phyloP scores from a whole-genome alignment of 352 stramenopile species.

The Aphanomyces euteiches region DNA sequence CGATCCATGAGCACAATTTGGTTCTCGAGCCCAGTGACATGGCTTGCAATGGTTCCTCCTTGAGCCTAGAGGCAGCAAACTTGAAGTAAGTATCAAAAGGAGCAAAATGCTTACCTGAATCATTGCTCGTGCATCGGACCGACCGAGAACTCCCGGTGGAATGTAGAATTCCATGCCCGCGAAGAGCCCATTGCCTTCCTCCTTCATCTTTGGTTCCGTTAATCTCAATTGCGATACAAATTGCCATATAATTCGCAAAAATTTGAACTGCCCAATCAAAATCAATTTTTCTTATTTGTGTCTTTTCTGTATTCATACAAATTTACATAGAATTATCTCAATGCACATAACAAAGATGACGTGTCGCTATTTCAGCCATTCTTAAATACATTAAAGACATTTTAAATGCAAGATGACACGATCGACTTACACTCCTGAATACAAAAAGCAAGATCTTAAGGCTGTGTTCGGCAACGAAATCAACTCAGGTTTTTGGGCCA shows the following conservation, averaged over 20 bases:
- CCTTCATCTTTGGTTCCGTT: no score
- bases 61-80: conserved; percentile 18
- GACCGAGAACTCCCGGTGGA: not conserved
- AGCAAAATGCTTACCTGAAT: conserved; percentile 12
- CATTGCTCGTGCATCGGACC: not conserved
- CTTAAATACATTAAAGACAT: no score
- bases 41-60: conserved; percentile 3
- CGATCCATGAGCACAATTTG: conserved; percentile 22
- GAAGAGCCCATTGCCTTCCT: not conserved
- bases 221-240: not conserved
- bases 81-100: not conserved
- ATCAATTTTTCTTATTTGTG: not conserved
- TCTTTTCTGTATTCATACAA: no score
- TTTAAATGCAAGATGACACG: no score
- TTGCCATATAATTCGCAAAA: not conserved
- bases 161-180: conserved; percentile 19
- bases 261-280: conserved; percentile 9
- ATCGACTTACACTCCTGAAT: no score
- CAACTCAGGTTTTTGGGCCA: no score
- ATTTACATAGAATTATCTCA: no score
- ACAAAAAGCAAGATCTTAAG: no score
- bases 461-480: no score
- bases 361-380: no score
- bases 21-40: not conserved
- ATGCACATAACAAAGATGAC: no score